Conservation (phyloP, 1,139 yeast genomes). For the Yamadazyma triangularis region DNA sequence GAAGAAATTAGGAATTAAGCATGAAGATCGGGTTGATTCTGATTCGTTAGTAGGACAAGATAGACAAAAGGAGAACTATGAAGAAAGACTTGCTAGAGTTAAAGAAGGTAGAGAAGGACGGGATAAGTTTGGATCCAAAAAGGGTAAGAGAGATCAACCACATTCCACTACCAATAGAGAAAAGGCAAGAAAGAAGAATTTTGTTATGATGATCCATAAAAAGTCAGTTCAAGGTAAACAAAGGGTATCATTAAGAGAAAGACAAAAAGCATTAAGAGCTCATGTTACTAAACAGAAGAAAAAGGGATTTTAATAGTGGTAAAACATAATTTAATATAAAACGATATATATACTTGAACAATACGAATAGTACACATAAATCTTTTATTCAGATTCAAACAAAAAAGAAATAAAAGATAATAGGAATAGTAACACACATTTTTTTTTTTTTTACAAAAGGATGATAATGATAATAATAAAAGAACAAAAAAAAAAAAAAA, state of each 20-base stretch:
- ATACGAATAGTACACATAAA: conserved; percentile 2
- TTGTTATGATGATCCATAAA: conserved; percentile 97
- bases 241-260: conserved; percentile 82
- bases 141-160: conserved; percentile 72
- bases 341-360: conserved; percentile 4
- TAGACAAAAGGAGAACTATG: conserved; percentile 81
- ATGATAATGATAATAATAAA: no score
- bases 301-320: conserved; percentile 56
- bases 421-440: conserved; percentile 2
- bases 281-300: conserved; percentile 88
- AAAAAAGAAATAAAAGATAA: no score
- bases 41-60: conserved; percentile 73
- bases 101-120: conserved; percentile 92
- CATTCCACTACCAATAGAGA: conserved; percentile 94
- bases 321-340: no score
- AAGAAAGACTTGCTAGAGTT: conserved; percentile 83
- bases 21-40: conserved; percentile 86
- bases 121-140: conserved; percentile 83
- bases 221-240: conserved; percentile 91
- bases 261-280: conserved; percentile 79
- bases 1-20: conserved; percentile 59
- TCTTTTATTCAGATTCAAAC: not conserved
- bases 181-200: conserved; percentile 97
- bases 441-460: no score
- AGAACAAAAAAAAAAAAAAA: no score